These are phyloP conservation scores for Exutisphaerella laricina DNA, from an alignment of 2,329 filamentous ascomycete species.

Conservation along the genomic window DNA sequence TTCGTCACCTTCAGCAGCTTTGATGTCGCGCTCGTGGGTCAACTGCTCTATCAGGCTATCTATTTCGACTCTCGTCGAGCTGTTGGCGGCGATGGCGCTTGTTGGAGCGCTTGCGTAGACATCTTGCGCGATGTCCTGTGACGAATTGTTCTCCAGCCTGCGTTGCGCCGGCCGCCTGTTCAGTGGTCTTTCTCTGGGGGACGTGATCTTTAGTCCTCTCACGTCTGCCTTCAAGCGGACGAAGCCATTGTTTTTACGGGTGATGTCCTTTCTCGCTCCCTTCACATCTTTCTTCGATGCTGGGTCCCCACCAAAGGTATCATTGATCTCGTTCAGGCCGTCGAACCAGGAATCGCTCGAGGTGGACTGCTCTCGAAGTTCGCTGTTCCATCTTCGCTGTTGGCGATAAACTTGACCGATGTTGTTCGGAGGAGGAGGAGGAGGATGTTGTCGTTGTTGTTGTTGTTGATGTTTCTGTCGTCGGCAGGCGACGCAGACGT, in stretches of 20 bases:
- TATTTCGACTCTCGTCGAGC: not conserved
- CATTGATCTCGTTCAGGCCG: conserved; percentile 21
- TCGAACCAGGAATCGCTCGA: conserved; percentile 16
- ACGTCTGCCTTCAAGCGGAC: no score
- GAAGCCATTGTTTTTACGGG: no score
- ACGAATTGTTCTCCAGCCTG: no score
- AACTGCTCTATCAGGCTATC: conserved; percentile 1
- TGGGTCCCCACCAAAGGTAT: conserved; percentile 7
- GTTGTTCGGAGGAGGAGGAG: no score
- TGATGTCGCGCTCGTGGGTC: not conserved
- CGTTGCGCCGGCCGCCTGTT: not conserved
- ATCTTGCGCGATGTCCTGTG: not conserved
- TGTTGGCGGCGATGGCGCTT: not conserved
- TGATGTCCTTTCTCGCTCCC: not conserved
- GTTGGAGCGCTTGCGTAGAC: not conserved
- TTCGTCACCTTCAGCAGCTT: not conserved
- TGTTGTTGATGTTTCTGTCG: conserved; percentile 10
- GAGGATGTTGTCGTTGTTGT: no score
- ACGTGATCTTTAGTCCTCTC: not conserved
- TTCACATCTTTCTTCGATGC: no score
- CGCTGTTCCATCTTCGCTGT: conserved; percentile 17
- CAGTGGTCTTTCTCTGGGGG: not conserved
- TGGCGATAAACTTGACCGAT: no score
- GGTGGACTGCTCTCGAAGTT: conserved; percentile 2
- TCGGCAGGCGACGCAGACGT: conserved; percentile 20